These are phyloP conservation scores for Sporothrix humicola DNA, from an alignment of 2,329 filamentous ascomycete genomes.

Conservation along the genomic window DNA sequence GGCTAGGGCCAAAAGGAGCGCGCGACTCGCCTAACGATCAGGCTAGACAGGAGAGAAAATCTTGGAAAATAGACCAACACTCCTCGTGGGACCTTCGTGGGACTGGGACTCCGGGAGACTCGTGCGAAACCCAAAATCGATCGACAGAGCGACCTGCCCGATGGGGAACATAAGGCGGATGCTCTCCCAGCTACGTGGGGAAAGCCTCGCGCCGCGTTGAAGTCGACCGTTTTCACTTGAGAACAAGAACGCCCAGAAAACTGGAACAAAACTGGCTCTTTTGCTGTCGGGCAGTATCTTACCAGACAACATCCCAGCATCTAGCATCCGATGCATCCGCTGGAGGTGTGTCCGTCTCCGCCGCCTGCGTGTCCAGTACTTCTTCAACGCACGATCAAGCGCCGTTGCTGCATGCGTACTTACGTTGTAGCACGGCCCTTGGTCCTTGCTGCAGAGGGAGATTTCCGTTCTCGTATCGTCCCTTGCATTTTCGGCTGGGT, in stretches of 20 bases:
- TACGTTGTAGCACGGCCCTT: too few relatives aligned
- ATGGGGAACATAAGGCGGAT: conserved; percentile 11
- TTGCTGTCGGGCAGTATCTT: not conserved
- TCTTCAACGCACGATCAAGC: too few relatives aligned
- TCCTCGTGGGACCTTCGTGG: not conserved
- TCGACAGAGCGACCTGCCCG: conserved; percentile 19
- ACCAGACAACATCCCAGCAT: too few relatives aligned
- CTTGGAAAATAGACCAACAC: not conserved
- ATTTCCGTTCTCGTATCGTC: not conserved
- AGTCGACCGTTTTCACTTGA: not conserved
- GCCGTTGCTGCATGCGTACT: not conserved
- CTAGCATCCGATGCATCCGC: conserved; percentile 5
- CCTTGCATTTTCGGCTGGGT: not conserved
- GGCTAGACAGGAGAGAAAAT: not conserved
- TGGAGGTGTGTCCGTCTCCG: not conserved
- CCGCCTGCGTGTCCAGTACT: not conserved
- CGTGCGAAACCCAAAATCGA: not conserved
- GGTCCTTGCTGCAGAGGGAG: not conserved
- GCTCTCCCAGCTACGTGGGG: not conserved
- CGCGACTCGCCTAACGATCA: not conserved
- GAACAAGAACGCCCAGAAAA: too few relatives aligned
- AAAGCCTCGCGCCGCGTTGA: not conserved
- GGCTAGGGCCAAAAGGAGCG: not conserved
- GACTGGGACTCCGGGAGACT: not conserved
- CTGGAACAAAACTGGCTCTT: not conserved